Evolutionary conservation across 2,329 filamentous ascomycete species (phyloP).

Genomic region (Talaromyces sp.): DNA sequence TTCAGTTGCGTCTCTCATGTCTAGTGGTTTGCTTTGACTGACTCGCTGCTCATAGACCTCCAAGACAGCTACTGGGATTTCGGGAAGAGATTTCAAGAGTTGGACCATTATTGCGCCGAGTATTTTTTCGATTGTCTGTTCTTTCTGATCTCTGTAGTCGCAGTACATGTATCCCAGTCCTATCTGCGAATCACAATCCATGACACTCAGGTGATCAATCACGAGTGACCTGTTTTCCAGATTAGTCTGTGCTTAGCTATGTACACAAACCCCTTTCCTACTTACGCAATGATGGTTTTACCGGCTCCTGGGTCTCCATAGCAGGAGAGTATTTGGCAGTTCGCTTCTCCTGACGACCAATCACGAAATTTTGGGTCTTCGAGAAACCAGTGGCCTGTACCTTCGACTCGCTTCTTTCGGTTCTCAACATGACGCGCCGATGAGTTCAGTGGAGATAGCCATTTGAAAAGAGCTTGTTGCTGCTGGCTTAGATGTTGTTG

Average conservation of each 20-base stretch:
- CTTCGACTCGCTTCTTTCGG: conserved; percentile 7
- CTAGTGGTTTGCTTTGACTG: neutral
- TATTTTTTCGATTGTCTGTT: conserved; percentile 19
- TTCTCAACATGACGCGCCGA: conserved; percentile 7
- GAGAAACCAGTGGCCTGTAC: conserved; percentile 10
- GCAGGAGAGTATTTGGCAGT: conserved; percentile 14
- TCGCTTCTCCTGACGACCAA: conserved; percentile 8
- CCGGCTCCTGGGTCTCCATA: conserved; percentile 18
- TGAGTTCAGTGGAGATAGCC: conserved; percentile 8
- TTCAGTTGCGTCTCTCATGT: neutral
- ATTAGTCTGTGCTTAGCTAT: conserved; percentile 1
- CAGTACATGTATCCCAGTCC: conserved; percentile 20
- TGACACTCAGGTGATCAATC: conserved; percentile 13
- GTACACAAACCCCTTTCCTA: neutral
- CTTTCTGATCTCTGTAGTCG: conserved; percentile 18
- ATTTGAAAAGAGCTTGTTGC: neutral
- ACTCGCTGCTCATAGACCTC: neutral
- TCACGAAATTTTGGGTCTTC: conserved; percentile 8
- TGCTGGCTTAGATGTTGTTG: neutral
- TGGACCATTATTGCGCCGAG: conserved; percentile 17
- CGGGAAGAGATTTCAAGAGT: conserved; percentile 12
- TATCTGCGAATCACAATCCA: conserved; percentile 1
- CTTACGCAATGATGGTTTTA: conserved; percentile 19
- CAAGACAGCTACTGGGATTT: conserved; percentile 5
- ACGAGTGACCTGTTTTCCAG: conserved; percentile 15